These are phyloP conservation scores for Immersiella caudata DNA, from an alignment of 495 filamentous ascomycete genomes.

Conservation along the genomic window DNA sequence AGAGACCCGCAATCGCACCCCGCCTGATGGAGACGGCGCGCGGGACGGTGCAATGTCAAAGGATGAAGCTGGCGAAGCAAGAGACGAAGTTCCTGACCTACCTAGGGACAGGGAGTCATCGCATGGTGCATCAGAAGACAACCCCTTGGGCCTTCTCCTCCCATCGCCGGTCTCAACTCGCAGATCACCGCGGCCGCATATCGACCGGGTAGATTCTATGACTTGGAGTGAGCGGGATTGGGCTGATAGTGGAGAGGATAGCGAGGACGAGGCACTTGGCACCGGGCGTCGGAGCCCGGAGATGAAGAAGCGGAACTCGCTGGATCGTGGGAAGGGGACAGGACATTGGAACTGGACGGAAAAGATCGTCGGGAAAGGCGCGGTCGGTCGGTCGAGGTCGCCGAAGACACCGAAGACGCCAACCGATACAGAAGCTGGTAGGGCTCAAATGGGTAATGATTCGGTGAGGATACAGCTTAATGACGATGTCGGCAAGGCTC, in stretches of 20 bases:
- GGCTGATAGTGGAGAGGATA: conserved; percentile 54
- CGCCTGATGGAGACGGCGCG: conserved; percentile 36
- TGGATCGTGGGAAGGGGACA: conserved; percentile 22
- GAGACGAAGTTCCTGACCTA: conserved; percentile 26
- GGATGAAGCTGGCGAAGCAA: conserved; percentile 25
- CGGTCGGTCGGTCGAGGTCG: conserved; percentile 15
- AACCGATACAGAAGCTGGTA: neutral
- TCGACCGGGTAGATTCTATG: conserved; percentile 44
- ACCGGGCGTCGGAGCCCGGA: conserved; percentile 1
- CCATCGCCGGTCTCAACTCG: conserved; percentile 15
- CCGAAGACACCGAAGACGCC: conserved; percentile 9
- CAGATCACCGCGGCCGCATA: conserved; percentile 32
- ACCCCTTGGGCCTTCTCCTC: conserved; percentile 17
- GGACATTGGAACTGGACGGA: conserved; percentile 60
- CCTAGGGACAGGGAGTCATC: neutral
- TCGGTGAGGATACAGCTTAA: neutral
- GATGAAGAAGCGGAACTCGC: conserved; percentile 16
- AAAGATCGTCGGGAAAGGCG: conserved; percentile 58
- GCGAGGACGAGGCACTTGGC: conserved; percentile 41
- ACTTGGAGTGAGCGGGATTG: conserved; percentile 60
- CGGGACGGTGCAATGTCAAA: conserved; percentile 13
- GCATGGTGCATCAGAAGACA: neutral
- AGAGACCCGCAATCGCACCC: conserved; percentile 8
- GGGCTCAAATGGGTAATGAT: neutral
- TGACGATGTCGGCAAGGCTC: neutral